Conservation (phyloP, 2,329 filamentous ascomycete genomes). For the Capronia epimyces region DNA sequence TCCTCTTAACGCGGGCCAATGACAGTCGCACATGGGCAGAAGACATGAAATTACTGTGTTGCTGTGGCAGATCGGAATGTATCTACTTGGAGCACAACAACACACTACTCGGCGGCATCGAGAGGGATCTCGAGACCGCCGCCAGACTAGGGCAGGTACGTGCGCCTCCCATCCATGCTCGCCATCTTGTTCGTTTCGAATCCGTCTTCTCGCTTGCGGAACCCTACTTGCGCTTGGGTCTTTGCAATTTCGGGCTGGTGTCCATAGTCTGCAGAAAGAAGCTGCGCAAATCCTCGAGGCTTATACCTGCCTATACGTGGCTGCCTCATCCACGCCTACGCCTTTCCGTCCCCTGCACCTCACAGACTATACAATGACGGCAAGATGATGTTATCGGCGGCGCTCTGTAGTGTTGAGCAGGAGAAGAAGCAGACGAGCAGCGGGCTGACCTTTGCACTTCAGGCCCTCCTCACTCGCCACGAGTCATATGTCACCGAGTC, state of each 20-base stretch:
- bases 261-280: background rate
- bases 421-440: slow-evolving; percentile 16
- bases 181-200: background rate
- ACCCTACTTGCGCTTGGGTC: background rate
- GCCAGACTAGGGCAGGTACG: slow-evolving; percentile 88
- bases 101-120: slow-evolving; percentile 69
- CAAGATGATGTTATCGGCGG: slow-evolving; percentile 1
- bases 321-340: background rate
- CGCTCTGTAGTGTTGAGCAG: background rate
- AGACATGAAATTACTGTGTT: slow-evolving; percentile 52
- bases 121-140: slow-evolving; percentile 80
- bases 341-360: background rate
- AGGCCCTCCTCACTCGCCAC: slow-evolving; percentile 88
- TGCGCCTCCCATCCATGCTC: slow-evolving; percentile 30
- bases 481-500: slow-evolving; percentile 92
- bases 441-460: slow-evolving; percentile 63
- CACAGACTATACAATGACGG: slow-evolving; percentile 1
- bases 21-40: slow-evolving; percentile 4
- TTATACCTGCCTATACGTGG: background rate
- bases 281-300: background rate
- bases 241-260: slow-evolving; percentile 7
- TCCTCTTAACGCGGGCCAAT: slow-evolving; percentile 21
- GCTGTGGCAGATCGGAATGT: slow-evolving; percentile 77
- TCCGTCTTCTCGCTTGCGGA: background rate
- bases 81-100: slow-evolving; percentile 76